phyloP scores from a whole-genome alignment of 1,284 basidiomycete species.

The Trametes versicolor region DNA sequence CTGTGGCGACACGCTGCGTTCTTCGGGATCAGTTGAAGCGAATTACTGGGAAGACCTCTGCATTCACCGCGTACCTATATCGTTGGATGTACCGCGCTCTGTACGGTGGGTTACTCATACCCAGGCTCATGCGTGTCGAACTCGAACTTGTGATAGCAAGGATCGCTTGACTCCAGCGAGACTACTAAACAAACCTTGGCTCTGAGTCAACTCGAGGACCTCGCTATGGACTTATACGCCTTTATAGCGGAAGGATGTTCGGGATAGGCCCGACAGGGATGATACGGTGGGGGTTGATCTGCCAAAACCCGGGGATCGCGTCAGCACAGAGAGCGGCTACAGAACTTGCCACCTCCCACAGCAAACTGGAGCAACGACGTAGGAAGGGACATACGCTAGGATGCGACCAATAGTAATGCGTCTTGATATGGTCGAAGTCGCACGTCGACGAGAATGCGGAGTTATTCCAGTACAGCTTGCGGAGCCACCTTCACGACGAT shows the following conservation, averaged over 20 bases:
- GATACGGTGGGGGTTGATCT: conserved; percentile 70
- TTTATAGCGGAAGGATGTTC: conserved; percentile 70
- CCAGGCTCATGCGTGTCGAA: no score
- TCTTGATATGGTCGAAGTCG: conserved; percentile 90
- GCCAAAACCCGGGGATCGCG: background rate
- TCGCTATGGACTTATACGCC: no score
- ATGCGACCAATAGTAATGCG: conserved; percentile 87
- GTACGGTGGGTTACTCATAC: no score
- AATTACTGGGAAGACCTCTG: no score
- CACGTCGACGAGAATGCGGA: conserved; percentile 91
- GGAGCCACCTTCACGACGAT: conserved; percentile 70
- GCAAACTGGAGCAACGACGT: background rate
- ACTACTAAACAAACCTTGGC: no score
- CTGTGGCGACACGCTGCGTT: no score
- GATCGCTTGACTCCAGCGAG: no score
- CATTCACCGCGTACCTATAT: no score
- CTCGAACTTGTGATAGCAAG: no score
- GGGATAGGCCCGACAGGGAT: conserved; percentile 82
- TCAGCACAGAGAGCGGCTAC: background rate
- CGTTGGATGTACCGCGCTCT: no score
- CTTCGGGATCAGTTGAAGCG: no score
- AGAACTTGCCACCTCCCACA: background rate
- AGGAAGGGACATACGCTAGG: conserved; percentile 50
- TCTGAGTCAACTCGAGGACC: no score
- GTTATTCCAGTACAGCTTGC: conserved; percentile 92